Evolutionary conservation across 495 filamentous ascomycete genomes (phyloP).

Genomic region (Aspergillus sclerotiicarbonarius): DNA sequence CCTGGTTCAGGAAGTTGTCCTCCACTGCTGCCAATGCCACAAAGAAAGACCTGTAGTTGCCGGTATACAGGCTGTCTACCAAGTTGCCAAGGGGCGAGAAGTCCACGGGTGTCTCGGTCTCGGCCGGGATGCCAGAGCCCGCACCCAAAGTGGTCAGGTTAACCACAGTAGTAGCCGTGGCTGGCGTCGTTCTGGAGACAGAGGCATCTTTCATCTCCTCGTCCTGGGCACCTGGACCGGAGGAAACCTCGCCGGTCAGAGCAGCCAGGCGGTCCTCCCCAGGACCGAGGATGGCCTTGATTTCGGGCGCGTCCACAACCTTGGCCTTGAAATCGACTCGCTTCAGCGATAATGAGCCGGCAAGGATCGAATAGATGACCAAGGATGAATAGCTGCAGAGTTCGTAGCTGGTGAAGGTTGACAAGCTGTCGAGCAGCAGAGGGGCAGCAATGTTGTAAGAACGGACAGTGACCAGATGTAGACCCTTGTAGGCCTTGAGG

Average conservation of each 20-base stretch:
- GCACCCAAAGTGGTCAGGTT: constrained; percentile 81
- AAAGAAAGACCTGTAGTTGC: constrained; percentile 93
- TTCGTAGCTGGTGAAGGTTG: constrained; percentile 98
- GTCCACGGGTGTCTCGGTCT: constrained; percentile 73
- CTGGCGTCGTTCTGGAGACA: constrained; percentile 51
- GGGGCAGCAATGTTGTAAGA: constrained; percentile 88
- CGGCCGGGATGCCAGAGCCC: constrained; percentile 64
- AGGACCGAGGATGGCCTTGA: constrained; percentile 90
- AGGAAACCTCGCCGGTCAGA: constrained; percentile 67
- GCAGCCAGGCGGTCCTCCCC: constrained; percentile 82
- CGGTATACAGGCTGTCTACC: constrained; percentile 86
- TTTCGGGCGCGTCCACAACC: constrained; percentile 96
- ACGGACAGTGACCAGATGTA: constrained; percentile 87
- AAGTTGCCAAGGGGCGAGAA: constrained; percentile 79
- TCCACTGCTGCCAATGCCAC: constrained; percentile 86
- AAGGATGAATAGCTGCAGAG: constrained; percentile 92
- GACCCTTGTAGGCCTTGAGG: constrained; percentile 95
- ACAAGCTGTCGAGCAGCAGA: constrained; percentile 89
- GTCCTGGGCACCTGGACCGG: constrained; percentile 74
- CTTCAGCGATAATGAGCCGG: constrained; percentile 90
- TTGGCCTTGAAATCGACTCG: constrained; percentile 98
- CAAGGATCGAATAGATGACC: constrained; percentile 93
- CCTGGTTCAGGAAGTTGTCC: constrained; percentile 87
- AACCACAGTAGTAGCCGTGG: constrained; percentile 61
- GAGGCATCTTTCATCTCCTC: constrained; percentile 72